Base-by-base conservation (phyloP, 495 filamentous ascomycete genomes). In the Clohesyomyces aquaticus region DNA sequence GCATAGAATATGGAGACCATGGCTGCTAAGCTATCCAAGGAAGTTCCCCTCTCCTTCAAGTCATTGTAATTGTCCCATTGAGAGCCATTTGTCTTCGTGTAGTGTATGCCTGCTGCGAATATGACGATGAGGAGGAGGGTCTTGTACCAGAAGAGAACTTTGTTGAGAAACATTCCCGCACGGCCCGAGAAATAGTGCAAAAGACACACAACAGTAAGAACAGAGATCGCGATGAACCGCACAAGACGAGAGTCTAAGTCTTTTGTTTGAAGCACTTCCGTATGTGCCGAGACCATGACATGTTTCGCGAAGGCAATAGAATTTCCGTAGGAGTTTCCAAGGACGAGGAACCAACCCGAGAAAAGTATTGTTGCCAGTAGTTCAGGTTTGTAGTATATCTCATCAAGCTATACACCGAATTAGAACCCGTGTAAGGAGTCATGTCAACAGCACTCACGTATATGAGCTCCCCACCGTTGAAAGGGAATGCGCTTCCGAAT, bases 231-330 rank as follows among this genome's bases (percentile, higher is more conserved):
- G 23, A 63, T 32, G 61, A 48, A 57, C 10, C 53, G 61, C 2
- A 63, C 61, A 8, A 63, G 41, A 11, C 61, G 61, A 22, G 51
- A 3, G 46, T 63, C 61, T 16, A 63, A 42, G 1, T 63, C 61
- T n/a, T n/a, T 46, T 19, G 51, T 45, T 32, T 27, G n/a, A 14
- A 38, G 18, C 11, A 53, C 38, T 3, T 50, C 18, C 3, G 18
- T 6, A 25, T 56, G 22, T 6, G 52, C 51, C 2, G 51, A 35
- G 8, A 57, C 22, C 12, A 63, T 41, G 23, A 63, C 50, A 19
- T 63, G 52, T 18, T 63, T 63, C 19, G 61, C 61, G 28, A 63
- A 63, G 4, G 26, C 16, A 21, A 63, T 41, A 18, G 48, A 28
- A 19, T 63, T 63, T 41, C 61, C 61, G 35, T 55, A 38, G 19